Evolutionary conservation across 768 basidiomycete genomes (phyloP).

Genomic region (Myochromella boudieri): DNA sequence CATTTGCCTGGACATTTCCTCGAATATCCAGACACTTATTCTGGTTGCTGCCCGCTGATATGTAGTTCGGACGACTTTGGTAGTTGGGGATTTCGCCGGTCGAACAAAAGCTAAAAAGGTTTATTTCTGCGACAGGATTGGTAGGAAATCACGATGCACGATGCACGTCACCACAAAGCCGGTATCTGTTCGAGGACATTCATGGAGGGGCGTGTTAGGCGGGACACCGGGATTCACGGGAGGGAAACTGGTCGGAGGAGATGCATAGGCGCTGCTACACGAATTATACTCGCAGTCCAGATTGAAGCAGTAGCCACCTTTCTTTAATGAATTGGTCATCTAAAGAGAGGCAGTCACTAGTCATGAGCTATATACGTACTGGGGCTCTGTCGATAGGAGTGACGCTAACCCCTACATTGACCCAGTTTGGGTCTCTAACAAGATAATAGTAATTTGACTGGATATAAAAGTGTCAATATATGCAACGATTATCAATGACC

Average conservation of each 20-base stretch:
- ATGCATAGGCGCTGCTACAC: not conserved
- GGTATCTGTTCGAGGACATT: not conserved
- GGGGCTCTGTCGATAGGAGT: not conserved
- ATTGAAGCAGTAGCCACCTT: not conserved
- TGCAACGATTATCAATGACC: not conserved
- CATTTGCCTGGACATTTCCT: not conserved
- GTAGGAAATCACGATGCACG: not conserved
- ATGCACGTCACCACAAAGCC: not conserved
- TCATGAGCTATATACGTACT: not conserved
- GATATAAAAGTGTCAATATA: not conserved
- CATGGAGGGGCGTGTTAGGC: not conserved
- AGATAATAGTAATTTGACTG: slow-evolving; percentile 2
- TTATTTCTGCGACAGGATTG: not conserved
- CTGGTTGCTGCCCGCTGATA: not conserved
- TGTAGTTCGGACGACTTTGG: not conserved
- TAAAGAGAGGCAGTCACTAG: not conserved
- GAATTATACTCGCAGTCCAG: not conserved
- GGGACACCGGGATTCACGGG: not conserved
- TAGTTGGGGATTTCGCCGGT: slow-evolving; percentile 1
- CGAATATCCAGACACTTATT: not conserved
- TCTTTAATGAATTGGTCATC: not conserved
- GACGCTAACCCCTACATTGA: not conserved
- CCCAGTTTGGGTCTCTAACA: slow-evolving; percentile 1
- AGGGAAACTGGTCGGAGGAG: not conserved
- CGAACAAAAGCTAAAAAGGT: not conserved